Evolutionary conservation across 1,284 basidiomycete species (phyloP), one percentile per base, ranked within the genome.

Genomic region (Tilletia walkeri): DNA sequence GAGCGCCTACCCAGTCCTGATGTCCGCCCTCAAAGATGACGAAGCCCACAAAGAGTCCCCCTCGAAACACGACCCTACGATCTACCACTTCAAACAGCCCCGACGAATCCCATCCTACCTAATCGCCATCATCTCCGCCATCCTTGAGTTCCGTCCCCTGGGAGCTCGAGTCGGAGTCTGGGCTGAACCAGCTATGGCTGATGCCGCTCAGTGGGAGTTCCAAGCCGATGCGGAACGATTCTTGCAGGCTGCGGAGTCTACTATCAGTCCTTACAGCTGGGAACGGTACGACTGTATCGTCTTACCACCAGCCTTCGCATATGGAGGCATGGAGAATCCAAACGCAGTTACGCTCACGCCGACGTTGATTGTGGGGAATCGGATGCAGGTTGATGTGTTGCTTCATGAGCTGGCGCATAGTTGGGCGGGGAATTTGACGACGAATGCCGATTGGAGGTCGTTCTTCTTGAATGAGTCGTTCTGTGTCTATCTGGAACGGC

Each of bases 241-340:
- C 75, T 73, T 83, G 39, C 67, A 72, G 54, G 78, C 78, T n/a
- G 80, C 81, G 10, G 82, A 83, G 69, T 72, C 79, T 68, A 75
- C 78, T 50, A 75, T 83, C 63, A 80, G 78, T 54, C 81, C 81
- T 0, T 99, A 98, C 84, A 86, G 87, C 65, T 98, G 95, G 85
- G 91, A 92, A 1, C 90, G 94, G 2, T 97, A 94, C 80, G 94
- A 97, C 83, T 85, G 95, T 6, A 86, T 98, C 39, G 91, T 98
- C n/a, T 86, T 97, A 7, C 95, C 95, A 0, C 91, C 93, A 16
- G 92, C 92, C 0, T 98, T 97, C 87, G 95, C 95, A 0, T 97
- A 84, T 72, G 84, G 84, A 30, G 84, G 82, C 39, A 66, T 66
- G 65, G 41, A 45, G 70, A 81, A 84, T 53, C 79, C 82, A 49